phyloP scores from a whole-genome alignment of 805 yeast genomes.

The Suhomyces pyralidae region DNA sequence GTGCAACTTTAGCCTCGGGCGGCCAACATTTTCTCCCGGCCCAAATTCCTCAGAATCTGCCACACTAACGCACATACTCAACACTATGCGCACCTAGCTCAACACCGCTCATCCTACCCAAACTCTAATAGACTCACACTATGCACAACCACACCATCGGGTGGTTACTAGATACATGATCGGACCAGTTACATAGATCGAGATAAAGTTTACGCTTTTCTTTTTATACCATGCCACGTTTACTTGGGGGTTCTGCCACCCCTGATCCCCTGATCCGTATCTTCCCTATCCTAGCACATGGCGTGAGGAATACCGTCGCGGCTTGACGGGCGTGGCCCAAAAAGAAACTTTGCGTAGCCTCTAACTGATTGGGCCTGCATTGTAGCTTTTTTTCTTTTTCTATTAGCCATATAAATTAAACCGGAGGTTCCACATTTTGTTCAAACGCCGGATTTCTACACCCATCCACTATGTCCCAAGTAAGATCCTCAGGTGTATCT shows the following conservation, averaged over 20 bases:
- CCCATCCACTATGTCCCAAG: slow-evolving; percentile 7
- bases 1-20: not conserved
- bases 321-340: not conserved
- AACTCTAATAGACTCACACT: not conserved
- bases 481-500: slow-evolving; percentile 6
- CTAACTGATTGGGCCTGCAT: not conserved
- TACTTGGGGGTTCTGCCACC: not conserved
- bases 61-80: not conserved
- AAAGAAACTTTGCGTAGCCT: not conserved
- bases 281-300: not conserved
- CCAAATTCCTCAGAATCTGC: not conserved
- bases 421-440: not conserved
- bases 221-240: not conserved
- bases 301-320: not conserved
- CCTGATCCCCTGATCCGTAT: not conserved
- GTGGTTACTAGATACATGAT: not conserved
- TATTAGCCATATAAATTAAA: not conserved
- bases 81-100: not conserved
- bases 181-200: not conserved
- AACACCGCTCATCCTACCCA: not conserved
- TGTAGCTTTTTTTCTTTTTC: not conserved
- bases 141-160: not conserved
- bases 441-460: not conserved
- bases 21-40: slow-evolving; percentile 1
- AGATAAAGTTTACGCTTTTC: not conserved